Conservation (phyloP, 768 basidiomycete genomes). For the Tricholoma matsutake region DNA sequence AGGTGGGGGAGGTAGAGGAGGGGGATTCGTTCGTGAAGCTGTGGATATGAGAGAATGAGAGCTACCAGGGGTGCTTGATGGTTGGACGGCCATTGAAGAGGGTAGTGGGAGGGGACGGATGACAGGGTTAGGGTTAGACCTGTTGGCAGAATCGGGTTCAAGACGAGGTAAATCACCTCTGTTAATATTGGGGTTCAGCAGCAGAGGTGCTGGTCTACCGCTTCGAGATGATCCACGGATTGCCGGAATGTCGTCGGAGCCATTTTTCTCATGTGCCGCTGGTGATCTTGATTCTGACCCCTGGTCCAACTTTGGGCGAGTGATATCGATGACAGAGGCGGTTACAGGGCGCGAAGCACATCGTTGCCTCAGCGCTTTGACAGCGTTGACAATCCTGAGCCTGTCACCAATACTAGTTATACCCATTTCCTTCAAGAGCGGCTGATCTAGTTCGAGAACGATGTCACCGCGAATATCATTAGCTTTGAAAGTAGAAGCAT, state of each 20-base stretch:
- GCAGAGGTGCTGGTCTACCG: conserved; percentile 78
- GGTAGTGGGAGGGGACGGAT: conserved; percentile 53
- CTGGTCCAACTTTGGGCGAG: conserved; percentile 11
- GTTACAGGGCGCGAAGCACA: conserved; percentile 33
- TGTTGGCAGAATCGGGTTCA: conserved; percentile 57
- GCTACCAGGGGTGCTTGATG: conserved; percentile 29
- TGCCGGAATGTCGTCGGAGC: conserved; percentile 24
- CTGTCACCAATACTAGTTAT: conserved; percentile 89
- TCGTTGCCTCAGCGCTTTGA: conserved; percentile 71
- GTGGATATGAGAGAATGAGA: conserved; percentile 31
- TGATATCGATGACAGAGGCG: conserved; percentile 13
- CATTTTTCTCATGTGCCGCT: conserved; percentile 6
- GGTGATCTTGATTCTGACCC: conserved; percentile 1
- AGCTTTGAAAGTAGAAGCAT: conserved; percentile 65
- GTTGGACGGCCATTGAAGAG: conserved; percentile 27
- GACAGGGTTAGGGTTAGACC: conserved; percentile 27
- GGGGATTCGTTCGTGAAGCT: conserved; percentile 46
- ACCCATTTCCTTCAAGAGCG: conserved; percentile 86
- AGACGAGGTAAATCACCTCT: conserved; percentile 70
- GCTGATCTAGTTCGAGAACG: conserved; percentile 86
- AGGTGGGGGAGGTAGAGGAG: conserved; percentile 70
- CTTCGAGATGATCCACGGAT: conserved; percentile 38
- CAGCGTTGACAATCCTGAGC: conserved; percentile 80
- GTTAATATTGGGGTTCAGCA: conserved; percentile 52
- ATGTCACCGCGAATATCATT: conserved; percentile 95